Conservation (phyloP, 192 early-diverging fungal species). For the Allomyces javanicus region DNA sequence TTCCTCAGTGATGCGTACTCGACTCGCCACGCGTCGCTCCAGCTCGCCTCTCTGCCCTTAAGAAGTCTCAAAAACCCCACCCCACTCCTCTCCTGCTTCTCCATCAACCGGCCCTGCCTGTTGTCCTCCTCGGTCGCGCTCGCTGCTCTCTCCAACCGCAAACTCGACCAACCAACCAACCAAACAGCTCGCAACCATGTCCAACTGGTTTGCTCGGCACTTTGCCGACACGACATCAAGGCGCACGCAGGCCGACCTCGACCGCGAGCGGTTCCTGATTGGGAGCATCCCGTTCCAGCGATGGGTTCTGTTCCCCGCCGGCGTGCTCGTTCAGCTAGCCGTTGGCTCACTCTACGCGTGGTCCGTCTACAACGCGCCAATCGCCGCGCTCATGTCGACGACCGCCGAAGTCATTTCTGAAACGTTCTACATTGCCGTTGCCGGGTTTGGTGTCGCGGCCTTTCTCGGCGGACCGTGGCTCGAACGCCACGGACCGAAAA, state of each 20-base stretch:
- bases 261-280: constrained; percentile 12
- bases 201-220: constrained; percentile 2
- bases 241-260: constrained; percentile 9
- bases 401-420: constrained; percentile 26
- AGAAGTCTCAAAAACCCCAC: too few relatives aligned
- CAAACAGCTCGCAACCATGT: too few relatives aligned
- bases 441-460: constrained; percentile 30
- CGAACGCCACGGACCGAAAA: constrained; percentile 30
- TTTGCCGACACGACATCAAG: constrained; percentile 12
- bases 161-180: too few relatives aligned
- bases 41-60: too few relatives aligned
- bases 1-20: too few relatives aligned
- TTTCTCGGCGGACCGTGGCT: constrained; percentile 40
- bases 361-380: constrained; percentile 40
- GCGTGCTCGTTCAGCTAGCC: constrained; percentile 37
- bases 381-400: constrained; percentile 19
- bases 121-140: too few relatives aligned
- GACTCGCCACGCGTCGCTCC: too few relatives aligned
- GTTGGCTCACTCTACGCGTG: constrained; percentile 44
- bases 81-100: too few relatives aligned
- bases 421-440: constrained; percentile 40
- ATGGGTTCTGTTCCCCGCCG: constrained; percentile 36
- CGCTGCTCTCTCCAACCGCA: too few relatives aligned
- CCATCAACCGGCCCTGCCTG: too few relatives aligned
- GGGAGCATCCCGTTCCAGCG: constrained; percentile 23